Conservation (phyloP, 2,329 filamentous ascomycete genomes). For the Aspergillus brasiliensis region DNA sequence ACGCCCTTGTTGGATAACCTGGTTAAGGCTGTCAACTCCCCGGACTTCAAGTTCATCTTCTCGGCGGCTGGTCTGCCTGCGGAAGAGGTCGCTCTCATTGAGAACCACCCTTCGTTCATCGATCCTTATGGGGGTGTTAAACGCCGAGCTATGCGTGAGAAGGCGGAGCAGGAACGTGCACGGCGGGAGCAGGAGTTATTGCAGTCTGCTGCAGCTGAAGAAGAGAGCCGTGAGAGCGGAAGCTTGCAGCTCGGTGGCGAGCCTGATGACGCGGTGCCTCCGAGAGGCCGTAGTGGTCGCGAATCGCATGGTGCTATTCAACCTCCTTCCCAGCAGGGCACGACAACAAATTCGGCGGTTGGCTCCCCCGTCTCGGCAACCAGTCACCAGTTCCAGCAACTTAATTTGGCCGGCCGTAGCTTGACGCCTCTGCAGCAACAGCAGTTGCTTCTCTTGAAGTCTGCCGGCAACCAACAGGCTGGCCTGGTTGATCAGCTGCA, state of each 20-base stretch:
- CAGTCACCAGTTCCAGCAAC: conserved; percentile 52
- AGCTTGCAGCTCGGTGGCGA: conserved; percentile 91
- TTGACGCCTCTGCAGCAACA: conserved; percentile 81
- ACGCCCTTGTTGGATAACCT: conserved; percentile 43
- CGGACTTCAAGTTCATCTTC: conserved; percentile 58
- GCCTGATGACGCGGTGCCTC: conserved; percentile 74
- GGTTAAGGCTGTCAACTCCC: conserved; percentile 50
- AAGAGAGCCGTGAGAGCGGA: conserved; percentile 78
- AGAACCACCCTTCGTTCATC: conserved; percentile 74
- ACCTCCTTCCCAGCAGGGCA: conserved; percentile 71
- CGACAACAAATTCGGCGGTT: conserved; percentile 45
- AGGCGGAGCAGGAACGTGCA: conserved; percentile 62
- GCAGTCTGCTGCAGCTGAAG: conserved; percentile 56
- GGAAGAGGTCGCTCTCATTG: conserved; percentile 55
- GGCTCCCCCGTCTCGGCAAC: conserved; percentile 44
- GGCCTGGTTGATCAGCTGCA: conserved; percentile 53
- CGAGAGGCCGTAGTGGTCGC: conserved; percentile 50
- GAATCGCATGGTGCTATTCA: conserved; percentile 69
- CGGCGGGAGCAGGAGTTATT: conserved; percentile 58
- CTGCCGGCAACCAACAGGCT: conserved; percentile 60
- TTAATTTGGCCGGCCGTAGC: conserved; percentile 68
- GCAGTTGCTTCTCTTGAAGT: conserved; percentile 67
- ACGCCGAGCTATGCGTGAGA: conserved; percentile 74
- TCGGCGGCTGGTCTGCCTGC: conserved; percentile 48
- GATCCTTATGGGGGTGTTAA: conserved; percentile 81